Evolutionary conservation across 257 asterid genomes (phyloP).

Genomic region (Ajuga chamaepitys): DNA sequence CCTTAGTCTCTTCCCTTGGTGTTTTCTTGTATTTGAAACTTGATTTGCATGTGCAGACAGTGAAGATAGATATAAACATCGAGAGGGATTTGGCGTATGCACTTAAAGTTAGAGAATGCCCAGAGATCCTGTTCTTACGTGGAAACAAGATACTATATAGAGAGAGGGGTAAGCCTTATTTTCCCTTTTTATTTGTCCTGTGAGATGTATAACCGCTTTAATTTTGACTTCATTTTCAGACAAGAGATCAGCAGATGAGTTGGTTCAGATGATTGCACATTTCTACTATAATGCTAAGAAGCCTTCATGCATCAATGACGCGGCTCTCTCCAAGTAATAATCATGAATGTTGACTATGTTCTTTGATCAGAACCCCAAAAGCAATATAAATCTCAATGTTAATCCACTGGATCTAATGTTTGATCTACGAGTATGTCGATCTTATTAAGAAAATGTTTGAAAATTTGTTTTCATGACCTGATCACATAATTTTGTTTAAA

Average conservation of each 20-base stretch:
- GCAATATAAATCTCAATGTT: no score
- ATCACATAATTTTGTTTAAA: no score
- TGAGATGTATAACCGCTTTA: background rate
- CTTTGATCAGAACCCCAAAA: no score
- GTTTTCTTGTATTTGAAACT: background rate
- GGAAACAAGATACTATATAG: slow-evolving; percentile 74
- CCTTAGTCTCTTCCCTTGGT: background rate
- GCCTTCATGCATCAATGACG: slow-evolving; percentile 55
- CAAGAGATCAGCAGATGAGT: slow-evolving; percentile 56
- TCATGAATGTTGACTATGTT: no score
- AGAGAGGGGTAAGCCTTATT: slow-evolving; percentile 52
- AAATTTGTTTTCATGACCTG: no score
- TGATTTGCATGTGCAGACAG: slow-evolving; percentile 45
- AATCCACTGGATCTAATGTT: no score
- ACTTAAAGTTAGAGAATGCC: slow-evolving; percentile 84
- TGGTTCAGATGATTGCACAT: slow-evolving; percentile 90
- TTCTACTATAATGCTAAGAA: slow-evolving; percentile 75
- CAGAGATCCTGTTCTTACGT: slow-evolving; percentile 73
- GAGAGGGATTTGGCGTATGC: slow-evolving; percentile 94
- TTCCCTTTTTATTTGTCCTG: background rate
- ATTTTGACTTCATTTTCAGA: slow-evolving; percentile 38
- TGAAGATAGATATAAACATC: slow-evolving; percentile 81
- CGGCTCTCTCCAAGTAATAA: slow-evolving; percentile 24
- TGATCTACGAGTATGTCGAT: no score
- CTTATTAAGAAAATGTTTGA: no score